A percentile compares a stretch with the other conserved stretches of the same genome.
These are phyloP conservation scores for Castanopsis chinensis DNA, from an alignment of 306 rosid genomes.

Conservation along the genomic window DNA sequence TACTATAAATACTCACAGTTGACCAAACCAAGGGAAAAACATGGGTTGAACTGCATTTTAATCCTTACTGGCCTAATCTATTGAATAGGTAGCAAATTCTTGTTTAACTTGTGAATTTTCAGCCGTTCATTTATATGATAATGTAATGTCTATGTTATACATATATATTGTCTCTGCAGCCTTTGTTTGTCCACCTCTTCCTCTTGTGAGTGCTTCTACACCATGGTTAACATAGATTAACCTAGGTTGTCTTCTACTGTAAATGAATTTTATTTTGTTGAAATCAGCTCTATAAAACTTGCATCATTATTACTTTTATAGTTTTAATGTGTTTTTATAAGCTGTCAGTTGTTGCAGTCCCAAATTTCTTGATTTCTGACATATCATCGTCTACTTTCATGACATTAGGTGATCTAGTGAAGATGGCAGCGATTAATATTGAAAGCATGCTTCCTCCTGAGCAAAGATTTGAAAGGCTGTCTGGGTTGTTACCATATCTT, in stretches of 20 bases:
- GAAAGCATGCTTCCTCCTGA: conserved; percentile 56
- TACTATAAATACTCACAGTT: too few species aligned
- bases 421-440: conserved; percentile 73
- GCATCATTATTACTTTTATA: not conserved
- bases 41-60: not conserved
- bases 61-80: not conserved
- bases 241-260: not conserved
- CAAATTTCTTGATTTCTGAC: not conserved
- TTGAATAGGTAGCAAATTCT: not conserved
- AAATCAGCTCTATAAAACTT: not conserved
- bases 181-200: not conserved
- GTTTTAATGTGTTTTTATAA: not conserved
- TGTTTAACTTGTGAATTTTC: not conserved
- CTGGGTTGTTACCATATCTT: conserved; percentile 70
- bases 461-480: conserved; percentile 46
- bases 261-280: not conserved
- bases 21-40: too few species aligned
- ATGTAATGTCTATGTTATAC: not conserved
- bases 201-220: not conserved
- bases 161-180: not conserved
- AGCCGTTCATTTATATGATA: not conserved
- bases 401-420: conserved; percentile 75
- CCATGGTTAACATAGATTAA: not conserved
- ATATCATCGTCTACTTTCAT: conserved; percentile 19
- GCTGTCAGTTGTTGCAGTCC: not conserved